Conservation (phyloP, 139 green algal species). For the Nannochloris sp. region DNA sequence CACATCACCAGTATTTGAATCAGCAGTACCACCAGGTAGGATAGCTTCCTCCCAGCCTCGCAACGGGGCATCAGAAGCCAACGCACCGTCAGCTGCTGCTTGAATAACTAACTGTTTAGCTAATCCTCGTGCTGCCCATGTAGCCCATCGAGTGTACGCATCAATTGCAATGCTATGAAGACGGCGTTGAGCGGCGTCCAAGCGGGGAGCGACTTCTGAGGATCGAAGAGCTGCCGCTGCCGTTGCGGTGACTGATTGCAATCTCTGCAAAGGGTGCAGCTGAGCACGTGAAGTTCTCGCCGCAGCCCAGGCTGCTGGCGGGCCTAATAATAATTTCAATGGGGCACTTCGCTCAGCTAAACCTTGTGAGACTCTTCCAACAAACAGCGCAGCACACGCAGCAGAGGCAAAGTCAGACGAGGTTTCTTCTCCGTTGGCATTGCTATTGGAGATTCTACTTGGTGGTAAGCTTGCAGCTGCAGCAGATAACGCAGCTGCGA, state of each 20-base stretch:
- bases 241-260: not conserved
- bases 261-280: not conserved
- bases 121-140: constrained; percentile 54
- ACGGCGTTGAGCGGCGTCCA: not conserved
- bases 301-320: constrained; percentile 1
- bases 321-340: constrained; percentile 33
- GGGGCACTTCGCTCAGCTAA: constrained; percentile 10
- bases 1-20: constrained; percentile 56
- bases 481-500: constrained; percentile 3
- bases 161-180: not conserved
- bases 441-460: too few species aligned
- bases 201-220: not conserved
- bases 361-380: constrained; percentile 28
- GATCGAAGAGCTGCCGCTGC: not conserved
- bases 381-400: constrained; percentile 53
- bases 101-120: not conserved
- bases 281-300: not conserved
- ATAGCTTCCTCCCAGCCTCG: constrained; percentile 60
- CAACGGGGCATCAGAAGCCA: constrained; percentile 32
- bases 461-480: not conserved
- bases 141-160: constrained; percentile 52
- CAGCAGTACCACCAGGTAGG: not conserved
- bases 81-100: constrained; percentile 26
- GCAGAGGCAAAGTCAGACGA: constrained; percentile 1
- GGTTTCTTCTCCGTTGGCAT: not conserved